Evolutionary conservation across 768 basidiomycete genomes (phyloP).

Genomic region (Hygrophorus pudorinus): DNA sequence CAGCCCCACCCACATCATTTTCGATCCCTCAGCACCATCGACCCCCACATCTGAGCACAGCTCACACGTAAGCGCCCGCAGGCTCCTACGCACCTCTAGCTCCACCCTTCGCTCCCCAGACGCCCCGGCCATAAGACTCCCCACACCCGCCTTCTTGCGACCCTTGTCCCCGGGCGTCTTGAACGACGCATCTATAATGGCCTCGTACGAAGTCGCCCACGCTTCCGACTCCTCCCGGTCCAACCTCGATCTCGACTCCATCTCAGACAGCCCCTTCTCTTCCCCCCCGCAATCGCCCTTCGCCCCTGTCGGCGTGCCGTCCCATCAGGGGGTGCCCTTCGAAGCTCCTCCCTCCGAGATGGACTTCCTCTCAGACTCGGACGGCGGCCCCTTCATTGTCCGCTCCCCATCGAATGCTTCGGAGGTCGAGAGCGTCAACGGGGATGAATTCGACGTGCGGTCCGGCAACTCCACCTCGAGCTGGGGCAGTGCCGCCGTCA

Average conservation of each 20-base stretch:
- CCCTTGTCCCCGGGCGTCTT: constrained; percentile 4
- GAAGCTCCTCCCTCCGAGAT: not conserved
- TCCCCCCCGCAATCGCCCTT: constrained; percentile 33
- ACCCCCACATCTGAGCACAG: constrained; percentile 15
- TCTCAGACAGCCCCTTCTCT: constrained; percentile 30
- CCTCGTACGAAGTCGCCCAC: constrained; percentile 6
- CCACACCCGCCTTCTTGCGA: constrained; percentile 10
- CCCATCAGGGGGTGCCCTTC: not conserved
- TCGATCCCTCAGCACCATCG: constrained; percentile 21
- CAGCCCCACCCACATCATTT: constrained; percentile 38
- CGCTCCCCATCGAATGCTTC: not conserved
- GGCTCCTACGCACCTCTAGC: constrained; percentile 8
- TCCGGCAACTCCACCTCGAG: not conserved
- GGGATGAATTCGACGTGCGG: not conserved
- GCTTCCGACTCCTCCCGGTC: constrained; percentile 5
- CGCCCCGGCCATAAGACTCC: constrained; percentile 4
- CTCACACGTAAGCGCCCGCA: constrained; percentile 11
- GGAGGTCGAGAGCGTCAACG: not conserved
- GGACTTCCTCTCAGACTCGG: constrained; percentile 1
- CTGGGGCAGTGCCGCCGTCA: not conserved
- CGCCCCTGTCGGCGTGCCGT: constrained; percentile 15
- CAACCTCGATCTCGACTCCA: constrained; percentile 11
- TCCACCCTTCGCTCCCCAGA: constrained; percentile 13
- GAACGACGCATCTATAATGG: constrained; percentile 5
- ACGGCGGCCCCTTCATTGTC: constrained; percentile 1